Conservation (phyloP, 441 rosid genomes). For the Gossypium armourianum region DNA sequence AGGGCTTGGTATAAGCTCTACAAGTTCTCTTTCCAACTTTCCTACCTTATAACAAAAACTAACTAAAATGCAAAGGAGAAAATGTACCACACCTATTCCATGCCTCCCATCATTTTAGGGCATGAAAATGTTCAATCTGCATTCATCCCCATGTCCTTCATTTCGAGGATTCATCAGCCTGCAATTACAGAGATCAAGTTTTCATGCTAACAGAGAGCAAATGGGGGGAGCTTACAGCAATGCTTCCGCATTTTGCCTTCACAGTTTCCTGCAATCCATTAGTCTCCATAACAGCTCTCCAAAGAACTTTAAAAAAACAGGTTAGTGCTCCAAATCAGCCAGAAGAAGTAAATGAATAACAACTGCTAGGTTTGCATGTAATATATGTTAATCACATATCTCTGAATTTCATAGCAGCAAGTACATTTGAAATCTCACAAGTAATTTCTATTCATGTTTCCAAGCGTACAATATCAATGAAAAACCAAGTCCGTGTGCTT, state of each 20-base stretch:
- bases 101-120: background rate
- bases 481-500: conserved; percentile 57
- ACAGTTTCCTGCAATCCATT: conserved; percentile 6
- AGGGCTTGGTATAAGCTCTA: background rate
- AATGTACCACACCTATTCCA: conserved; percentile 4
- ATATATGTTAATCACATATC: conserved; percentile 20
- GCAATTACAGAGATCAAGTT: conserved; percentile 8
- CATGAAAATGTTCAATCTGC: background rate
- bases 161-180: background rate
- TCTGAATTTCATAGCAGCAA: conserved; percentile 19
- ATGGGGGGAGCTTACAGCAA: conserved; percentile 13
- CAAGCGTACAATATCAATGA: conserved; percentile 67
- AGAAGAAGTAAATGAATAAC: conserved; percentile 12
- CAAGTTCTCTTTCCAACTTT: background rate
- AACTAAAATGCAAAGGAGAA: background rate
- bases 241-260: background rate
- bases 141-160: background rate
- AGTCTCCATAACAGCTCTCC: background rate
- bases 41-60: background rate
- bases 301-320: too few relatives aligned
- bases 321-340: background rate
- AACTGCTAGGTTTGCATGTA: conserved; percentile 18
- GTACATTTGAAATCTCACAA: conserved; percentile 18
- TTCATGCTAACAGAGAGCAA: conserved; percentile 5
- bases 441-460: conserved; percentile 49